Evolutionary conservation across 257 asterid species (phyloP), one percentile per base, ranked within the genome.

Genomic region (Thymus quinquecostatus): DNA sequence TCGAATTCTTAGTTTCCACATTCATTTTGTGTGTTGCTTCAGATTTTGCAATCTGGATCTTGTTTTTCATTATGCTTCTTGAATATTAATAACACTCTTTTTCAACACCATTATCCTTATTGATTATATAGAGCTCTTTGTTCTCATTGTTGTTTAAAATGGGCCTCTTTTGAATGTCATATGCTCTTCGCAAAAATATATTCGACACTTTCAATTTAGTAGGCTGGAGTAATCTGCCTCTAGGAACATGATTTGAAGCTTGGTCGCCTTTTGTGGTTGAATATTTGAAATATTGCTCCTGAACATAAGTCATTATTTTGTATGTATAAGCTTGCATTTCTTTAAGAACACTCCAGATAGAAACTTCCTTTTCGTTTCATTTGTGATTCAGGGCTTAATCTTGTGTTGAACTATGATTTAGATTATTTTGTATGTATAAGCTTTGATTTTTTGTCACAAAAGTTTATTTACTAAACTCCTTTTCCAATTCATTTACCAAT

Each of bases 191-290:
- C 10, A n/a, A 40, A 1, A 28, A 55, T 32, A 5, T 5, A 14
- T 50, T 3, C 44, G 14, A 57, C 13, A 47, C 13, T 36, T 33
- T 14, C 40, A 58, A 48, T 66, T 48, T 60, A 49, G 64, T 36
- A 69, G 30, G 12, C 64, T 48, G 21, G 40, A 54, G 60, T 75
- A 55, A 69, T 54, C 53, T 40, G 58, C 34, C 60, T 61, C 65
- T 13, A 29, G 32, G 50, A 34, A 51, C 40, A 41, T 41, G 47
- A 61, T 28, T 60, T 27, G 27, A 10, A 28, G 65, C 38, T 44
- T 63, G 21, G 13, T 54, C 27, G 14, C 49, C 72, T 66, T 48
- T n/a, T 49, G 58, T 38, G 68, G 54, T 41, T 29, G 49, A 13
- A 36, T 29, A 8, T 11, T 47, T 27, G 8, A 27, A 55, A 41